Conservation (phyloP, 2,329 filamentous ascomycete genomes). For the Endoconidiophora laricicola region DNA sequence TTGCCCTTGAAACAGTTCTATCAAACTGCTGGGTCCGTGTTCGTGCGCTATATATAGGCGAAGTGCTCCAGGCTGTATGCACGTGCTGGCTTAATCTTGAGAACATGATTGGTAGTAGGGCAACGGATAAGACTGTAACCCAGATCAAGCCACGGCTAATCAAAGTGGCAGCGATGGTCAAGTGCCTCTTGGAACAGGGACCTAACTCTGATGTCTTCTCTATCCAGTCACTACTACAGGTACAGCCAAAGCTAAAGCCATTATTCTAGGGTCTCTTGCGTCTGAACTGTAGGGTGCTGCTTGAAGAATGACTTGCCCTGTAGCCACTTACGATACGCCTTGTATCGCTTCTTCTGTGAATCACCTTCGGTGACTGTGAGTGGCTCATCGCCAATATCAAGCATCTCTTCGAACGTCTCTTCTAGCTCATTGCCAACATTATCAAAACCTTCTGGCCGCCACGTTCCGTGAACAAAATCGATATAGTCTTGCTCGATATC, state of each 20-base stretch:
- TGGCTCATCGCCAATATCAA: constrained; percentile 64
- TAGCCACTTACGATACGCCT: constrained; percentile 90
- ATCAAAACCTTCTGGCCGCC: constrained; percentile 43
- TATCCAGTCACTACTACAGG: background rate
- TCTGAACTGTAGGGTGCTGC: constrained; percentile 50
- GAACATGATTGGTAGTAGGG: constrained; percentile 17
- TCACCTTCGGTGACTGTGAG: constrained; percentile 81
- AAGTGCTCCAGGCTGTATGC: constrained; percentile 41
- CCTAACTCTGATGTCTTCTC: background rate
- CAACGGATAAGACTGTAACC: background rate
- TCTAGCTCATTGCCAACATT: constrained; percentile 18
- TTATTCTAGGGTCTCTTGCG: constrained; percentile 4
- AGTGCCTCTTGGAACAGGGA: background rate
- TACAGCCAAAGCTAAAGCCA: background rate
- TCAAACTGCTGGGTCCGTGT: constrained; percentile 55
- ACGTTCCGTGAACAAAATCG: constrained; percentile 59
- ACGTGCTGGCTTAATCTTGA: constrained; percentile 44
- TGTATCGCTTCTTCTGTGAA: constrained; percentile 82
- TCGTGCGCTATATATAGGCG: constrained; percentile 21
- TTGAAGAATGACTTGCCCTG: constrained; percentile 92
- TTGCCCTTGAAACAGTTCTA: constrained; percentile 40
- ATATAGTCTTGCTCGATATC: constrained; percentile 53
- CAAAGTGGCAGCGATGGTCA: background rate
- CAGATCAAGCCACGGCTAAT: background rate
- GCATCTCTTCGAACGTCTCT: constrained; percentile 55